Base-by-base conservation (phyloP, 805 yeast species). In the Monosporozyma siamensis region DNA sequence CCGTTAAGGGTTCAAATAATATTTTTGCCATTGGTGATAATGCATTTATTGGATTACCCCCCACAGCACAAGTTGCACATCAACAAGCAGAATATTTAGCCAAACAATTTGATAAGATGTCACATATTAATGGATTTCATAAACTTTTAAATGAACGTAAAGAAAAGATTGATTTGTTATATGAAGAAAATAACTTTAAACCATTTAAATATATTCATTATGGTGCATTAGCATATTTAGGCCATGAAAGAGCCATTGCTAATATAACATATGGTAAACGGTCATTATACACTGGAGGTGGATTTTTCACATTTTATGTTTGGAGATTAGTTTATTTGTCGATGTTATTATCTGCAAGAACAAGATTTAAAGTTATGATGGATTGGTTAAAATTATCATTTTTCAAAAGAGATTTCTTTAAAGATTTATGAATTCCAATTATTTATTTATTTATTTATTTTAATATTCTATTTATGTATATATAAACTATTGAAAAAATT, bases 21-120 rank as follows among this genome's bases (percentile, higher is more conserved):
- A 77, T 89, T 54, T 89, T 74, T 66, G 96, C 95, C 43, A 71
- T 89, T 44, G 97, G 97, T 63, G 97, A 89, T 67, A 87, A 95
- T 66, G 87, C 96, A 20, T 73, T 75, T 45, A 84, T 95, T 47
- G 84, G 85, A 58, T 77, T 78, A 58, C 95, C 96, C 15, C 97
- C 97, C 54, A 89, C 97, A 44, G 97, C 97, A 23, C 97, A 89
- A 71, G 96, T 88, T 46, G 97, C 97, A 30, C 81, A 86, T 67
- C 97, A 89, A 71, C 82, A 87, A 67, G 97, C 96, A 55, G 72
- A 72, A 45, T 89, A 76, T 67, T 74, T 89, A 54, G 89, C 87
- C 39, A 70, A 72, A 39, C 75, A 77, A 51, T 82, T 89, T 64
- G 77, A 75, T 64, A 82, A 75, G 59, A 63, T 68, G 62, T 64